Evolutionary conservation across 495 filamentous ascomycete species (phyloP), one percentile per base, ranked within the genome.

Genomic region (Lasiosphaeria miniovina): DNA sequence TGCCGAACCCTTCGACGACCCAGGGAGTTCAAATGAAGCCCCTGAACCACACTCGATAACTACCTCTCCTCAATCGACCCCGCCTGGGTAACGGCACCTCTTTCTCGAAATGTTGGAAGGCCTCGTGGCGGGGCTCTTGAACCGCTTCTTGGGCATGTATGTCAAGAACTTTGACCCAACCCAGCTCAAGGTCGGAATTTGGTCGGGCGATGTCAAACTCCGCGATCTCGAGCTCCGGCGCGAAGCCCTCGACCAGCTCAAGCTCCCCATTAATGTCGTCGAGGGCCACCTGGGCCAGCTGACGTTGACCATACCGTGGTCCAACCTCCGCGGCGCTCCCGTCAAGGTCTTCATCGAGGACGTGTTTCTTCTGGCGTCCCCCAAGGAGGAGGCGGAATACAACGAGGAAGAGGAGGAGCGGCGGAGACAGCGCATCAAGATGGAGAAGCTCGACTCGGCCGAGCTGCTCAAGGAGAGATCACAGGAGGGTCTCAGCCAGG

Each of bases 101-200:
- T 67, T 54, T 61, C 57, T 61, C 72, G 73, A 62, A 59, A 87
- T 87, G 84, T 71, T 87, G 69, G 84, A 87, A 80, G 84, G 84
- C 64, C 74, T 87, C 57, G 84, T 86, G 62, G 91, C 94, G 64
- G 95, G 91, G 73, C 80, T 98, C 77, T 87, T 98, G 68, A 98
- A 98, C 77, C 90, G 95, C 75, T 96, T 98, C 76, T 76, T 98
- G 85, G 95, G 95, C 78, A 96, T 98, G 86, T 98, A 98, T 77
- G 91, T 98, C 71, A 92, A 94, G 81, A 98, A 98, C 74, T 98
- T 98, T 70, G 93, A 98, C 72, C 88, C 93, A 17, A 90, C 87
- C 64, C 94, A 98, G 78, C 83, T 98, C 51, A 97, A 97, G 69
- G 90, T 98, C 58, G 94, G 94, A 57, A 97, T 98, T 63, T 98